Evolutionary conservation across 495 filamentous ascomycete species (phyloP).

Genomic region (Peziza echinospora): DNA sequence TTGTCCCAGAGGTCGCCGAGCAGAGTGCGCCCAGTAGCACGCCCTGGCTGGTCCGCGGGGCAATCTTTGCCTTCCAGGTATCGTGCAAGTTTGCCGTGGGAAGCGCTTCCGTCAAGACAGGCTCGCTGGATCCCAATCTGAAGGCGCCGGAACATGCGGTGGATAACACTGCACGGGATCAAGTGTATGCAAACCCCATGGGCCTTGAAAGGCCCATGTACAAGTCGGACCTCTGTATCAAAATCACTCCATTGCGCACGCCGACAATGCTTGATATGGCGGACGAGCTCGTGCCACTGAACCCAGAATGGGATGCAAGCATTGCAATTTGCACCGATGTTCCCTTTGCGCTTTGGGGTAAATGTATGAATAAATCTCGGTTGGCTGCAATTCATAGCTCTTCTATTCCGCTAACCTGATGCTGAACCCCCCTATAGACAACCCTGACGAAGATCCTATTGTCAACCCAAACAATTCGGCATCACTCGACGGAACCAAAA

Average conservation of each 20-base stretch:
- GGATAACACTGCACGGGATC: not conserved
- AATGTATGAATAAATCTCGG: not conserved
- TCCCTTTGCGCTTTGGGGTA: not conserved
- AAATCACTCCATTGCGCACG: not conserved
- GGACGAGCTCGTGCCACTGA: not conserved
- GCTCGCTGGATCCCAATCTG: not conserved
- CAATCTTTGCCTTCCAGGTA: not conserved
- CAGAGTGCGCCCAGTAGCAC: not conserved
- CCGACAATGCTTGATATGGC: not conserved
- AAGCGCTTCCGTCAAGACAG: not conserved
- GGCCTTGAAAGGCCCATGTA: not conserved
- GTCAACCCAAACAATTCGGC: too few species aligned
- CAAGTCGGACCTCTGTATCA: not conserved
- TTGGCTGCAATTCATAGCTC: too few species aligned
- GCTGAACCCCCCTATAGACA: not conserved
- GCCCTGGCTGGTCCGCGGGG: not conserved
- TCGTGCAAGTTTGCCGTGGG: not conserved
- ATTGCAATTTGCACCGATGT: not conserved
- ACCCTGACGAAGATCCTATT: not conserved
- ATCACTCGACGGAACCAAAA: not conserved
- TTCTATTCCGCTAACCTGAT: not conserved
- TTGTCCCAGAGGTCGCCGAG: not conserved
- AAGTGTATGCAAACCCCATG: not conserved
- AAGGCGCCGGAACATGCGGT: not conserved
- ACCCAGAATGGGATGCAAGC: not conserved